Evolutionary conservation across 192 early-diverging fungal genomes (phyloP), one percentile per base, ranked within the genome.

Genomic region (Spinellus fusiger): DNA sequence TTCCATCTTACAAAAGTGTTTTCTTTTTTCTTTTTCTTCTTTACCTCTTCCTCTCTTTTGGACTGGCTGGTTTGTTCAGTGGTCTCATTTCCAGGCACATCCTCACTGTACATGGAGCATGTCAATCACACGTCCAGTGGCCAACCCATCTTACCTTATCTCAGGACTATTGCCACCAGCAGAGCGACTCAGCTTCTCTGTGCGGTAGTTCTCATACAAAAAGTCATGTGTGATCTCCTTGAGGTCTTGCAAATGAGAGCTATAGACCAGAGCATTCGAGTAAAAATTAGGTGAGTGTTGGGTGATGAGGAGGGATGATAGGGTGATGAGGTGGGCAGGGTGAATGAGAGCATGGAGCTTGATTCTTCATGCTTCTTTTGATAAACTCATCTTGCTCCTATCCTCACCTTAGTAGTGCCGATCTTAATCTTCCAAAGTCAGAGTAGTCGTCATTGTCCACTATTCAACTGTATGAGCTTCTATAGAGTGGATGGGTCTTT

Each of bases 371-470:
- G n/a, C n/a, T n/a, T n/a, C n/a, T n/a, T n/a, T n/a, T n/a, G n/a
- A n/a, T n/a, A n/a, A n/a, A n/a, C n/a, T n/a, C n/a, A n/a, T n/a
- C n/a, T n/a, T n/a, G n/a, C n/a, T n/a, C n/a, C n/a, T 8, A 34
- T 18, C 4, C 51, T 33, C 82, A 86, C 84, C 86, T 78, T 63
- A 96, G 86, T 55, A 96, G 72, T 23, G 95, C 87, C 57, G 93
- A 92, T 55, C 95, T 87, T 65, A 99, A 80, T 62, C 88, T 86
- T 49, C 89, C 92, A 83, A 98, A 99, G 73, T 99, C 97, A 59
- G 88, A 92, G 80, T 99, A 95, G 74, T 93, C 84, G 51, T 89
- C 87, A 72, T 97, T 96, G 67, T 99, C 97, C 33, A 98, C 92
- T 68, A 61, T 23, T 32, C 6, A 28, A 68, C 54, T 5, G 33